Base-by-base conservation (phyloP, 768 basidiomycete genomes). In the Trametopsis cervina region DNA sequence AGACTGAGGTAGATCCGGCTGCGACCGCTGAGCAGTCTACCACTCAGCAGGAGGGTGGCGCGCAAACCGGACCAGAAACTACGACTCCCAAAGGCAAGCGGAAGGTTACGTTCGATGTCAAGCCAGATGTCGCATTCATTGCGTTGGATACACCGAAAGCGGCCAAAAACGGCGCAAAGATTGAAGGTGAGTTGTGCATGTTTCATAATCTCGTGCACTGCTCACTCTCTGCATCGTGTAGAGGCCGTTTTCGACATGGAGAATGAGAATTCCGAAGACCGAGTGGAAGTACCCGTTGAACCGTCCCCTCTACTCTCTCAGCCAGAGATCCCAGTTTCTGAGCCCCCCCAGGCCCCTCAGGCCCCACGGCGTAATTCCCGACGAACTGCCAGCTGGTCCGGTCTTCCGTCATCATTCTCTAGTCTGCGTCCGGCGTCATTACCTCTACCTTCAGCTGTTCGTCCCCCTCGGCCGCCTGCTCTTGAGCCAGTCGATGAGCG, bases 211-310 rank as follows among this genome's bases (percentile, higher is more conserved):
- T 15, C 21, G 40, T 40, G 43, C 25, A 1, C 38, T 36, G n/a
- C 11, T 46, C 36, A 27, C 45, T 59, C 44, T 58, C 29, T 22
- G 47, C 24, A 35, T 42, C 23, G 10, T 36, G 18, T 52, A 83
- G 85, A 80, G 46, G 70, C 81, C 68, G 76, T 89, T 33, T 89
- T 89, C 53, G 76, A 78, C 44, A 66, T 88, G 54, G 87, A 89
- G 43, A 78, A 80, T 38, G 77, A 75, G 63, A 62, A 24, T 51
- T 63, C 55, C 66, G 57, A 35, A 56, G 69, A 35, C 56, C 42
- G 64, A 21, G 52, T 58, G 21, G 63, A 63, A 20, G 64, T 56
- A 15, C 44, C 44, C 11, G 66, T 68, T 10, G 56, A 56, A 10
- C 54, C 61, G n/a, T 66, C 64, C 11, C 58, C 65, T 1, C n/a